Base-by-base conservation (phyloP, 192 early-diverging fungal species). In the Backusella mclennaniae region DNA sequence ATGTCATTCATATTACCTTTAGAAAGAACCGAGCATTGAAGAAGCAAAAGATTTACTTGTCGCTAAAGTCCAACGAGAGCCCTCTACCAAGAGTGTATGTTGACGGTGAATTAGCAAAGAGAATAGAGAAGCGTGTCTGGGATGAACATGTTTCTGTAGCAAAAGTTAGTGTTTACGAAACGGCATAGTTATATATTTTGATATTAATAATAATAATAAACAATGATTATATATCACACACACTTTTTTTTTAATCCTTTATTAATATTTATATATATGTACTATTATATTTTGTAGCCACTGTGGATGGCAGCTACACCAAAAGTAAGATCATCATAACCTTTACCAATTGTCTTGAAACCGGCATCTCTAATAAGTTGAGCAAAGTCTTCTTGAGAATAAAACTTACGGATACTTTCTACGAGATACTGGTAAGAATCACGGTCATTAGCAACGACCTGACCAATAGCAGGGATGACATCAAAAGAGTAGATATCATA, bases 391-490 rank as follows among this genome's bases (percentile, higher is more conserved):
- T 89, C 86, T 85, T 98, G 98, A 17, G 90, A 75, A 49, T 95
- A 95, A 88, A 99, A 99, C 83, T 91, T 91, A 76, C 95, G 92
- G 75, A 99, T 99, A 71, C 91, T 93, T 80, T 99, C 98, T 23
- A 99, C 98, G 17, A 99, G 86, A 82, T 99, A 99, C 85, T 98
- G 93, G 82, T 99, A 99, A 26, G 95, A 97, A 31, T 92, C 89
- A 35, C 92, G 89, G 83, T 99, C 96, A 44, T 90, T 87, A 21
- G 97, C 96, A 67, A 99, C 89, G 36, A 93, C 67, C 80, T 95
- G 92, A 29, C 97, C 96, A 35, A 99, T 76, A 19, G 83, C 80
- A 0, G 98, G 98, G 76, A 99, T 98, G 26, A 98, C 90, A 70
- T 98, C 85, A 79, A 99, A 99, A 17, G 95, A 97, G 78, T 97